A percentile compares a stretch with the other conserved stretches of the same genome.
Evolutionary conservation across 345 rosid species (phyloP).

Genomic region (Citrus mangshanensis): DNA sequence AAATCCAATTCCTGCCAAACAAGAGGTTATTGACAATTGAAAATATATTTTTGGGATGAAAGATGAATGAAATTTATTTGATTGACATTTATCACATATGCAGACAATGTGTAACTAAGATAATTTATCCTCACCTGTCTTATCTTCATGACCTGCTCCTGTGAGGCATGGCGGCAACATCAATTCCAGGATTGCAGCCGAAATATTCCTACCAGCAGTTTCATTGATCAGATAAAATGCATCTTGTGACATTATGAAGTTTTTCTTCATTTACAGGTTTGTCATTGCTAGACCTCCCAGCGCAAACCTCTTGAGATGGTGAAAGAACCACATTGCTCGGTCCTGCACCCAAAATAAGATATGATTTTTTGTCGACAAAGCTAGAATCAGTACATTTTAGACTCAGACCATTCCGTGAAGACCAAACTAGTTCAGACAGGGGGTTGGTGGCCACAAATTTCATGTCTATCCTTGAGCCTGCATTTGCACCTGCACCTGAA

Average conservation of each 20-base stretch:
- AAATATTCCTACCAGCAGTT: conserved; percentile 20
- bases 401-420: conserved; percentile 72
- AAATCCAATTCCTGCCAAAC: conserved; percentile 32
- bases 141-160: conserved; percentile 22
- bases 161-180: conserved; percentile 21
- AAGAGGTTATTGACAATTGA: conserved; percentile 7
- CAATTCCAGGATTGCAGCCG: conserved; percentile 16
- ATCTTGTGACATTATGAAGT: neutral
- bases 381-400: conserved; percentile 72
- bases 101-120: conserved; percentile 10
- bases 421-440: conserved; percentile 89
- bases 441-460: conserved; percentile 53
- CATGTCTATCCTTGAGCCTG: conserved; percentile 49
- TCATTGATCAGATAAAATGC: conserved; percentile 14
- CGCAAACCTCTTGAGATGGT: conserved; percentile 2
- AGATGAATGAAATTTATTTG: neutral
- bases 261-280: conserved; percentile 21
- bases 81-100: neutral
- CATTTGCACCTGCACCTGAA: conserved; percentile 93
- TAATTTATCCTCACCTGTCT: conserved; percentile 27
- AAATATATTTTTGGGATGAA: neutral
- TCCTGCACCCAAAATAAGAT: conserved; percentile 43
- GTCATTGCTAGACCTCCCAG: conserved; percentile 20
- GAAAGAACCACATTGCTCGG: conserved; percentile 27
- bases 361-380: conserved; percentile 37